Percentiles rank a stretch among this genome's conserved stretches.
phyloP scores from a whole-genome alignment of 2,329 filamentous ascomycete genomes.

The Verticillium dahliae region DNA sequence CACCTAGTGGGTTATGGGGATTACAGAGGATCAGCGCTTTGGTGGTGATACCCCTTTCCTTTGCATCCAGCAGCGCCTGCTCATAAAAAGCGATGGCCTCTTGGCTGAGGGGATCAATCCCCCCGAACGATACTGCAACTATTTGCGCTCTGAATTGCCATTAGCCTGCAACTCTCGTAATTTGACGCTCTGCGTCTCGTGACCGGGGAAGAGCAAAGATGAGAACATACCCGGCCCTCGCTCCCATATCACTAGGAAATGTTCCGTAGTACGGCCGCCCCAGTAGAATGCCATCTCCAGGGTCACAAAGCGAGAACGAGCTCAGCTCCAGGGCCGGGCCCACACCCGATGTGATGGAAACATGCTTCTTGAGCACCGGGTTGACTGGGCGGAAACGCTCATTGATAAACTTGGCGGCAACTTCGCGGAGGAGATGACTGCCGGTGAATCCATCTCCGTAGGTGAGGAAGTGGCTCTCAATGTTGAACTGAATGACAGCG shows the following conservation, averaged over 20 bases:
- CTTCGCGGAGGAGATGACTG: not conserved
- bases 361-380: not conserved
- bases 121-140: conserved; percentile 34
- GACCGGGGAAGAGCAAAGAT: too few relatives aligned
- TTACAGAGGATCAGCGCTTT: conserved; percentile 42
- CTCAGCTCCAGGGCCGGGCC: not conserved
- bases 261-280: conserved; percentile 39
- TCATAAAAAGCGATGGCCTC: conserved; percentile 38
- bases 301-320: not conserved
- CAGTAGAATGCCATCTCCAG: conserved; percentile 12
- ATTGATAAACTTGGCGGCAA: not conserved
- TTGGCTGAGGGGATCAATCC: conserved; percentile 33
- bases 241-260: conserved; percentile 35
- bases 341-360: not conserved
- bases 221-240: not conserved
- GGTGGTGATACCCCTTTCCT: conserved; percentile 31
- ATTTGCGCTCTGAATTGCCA: conserved; percentile 26
- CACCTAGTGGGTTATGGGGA: conserved; percentile 43
- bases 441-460: conserved; percentile 2
- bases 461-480: conserved; percentile 27
- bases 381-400: not conserved
- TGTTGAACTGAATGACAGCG: conserved; percentile 16
- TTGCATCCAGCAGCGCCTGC: conserved; percentile 28
- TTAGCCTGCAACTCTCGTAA: not conserved
- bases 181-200: not conserved